Conservation (phyloP, 208 protist species). For the Crithidia expoeki region DNA sequence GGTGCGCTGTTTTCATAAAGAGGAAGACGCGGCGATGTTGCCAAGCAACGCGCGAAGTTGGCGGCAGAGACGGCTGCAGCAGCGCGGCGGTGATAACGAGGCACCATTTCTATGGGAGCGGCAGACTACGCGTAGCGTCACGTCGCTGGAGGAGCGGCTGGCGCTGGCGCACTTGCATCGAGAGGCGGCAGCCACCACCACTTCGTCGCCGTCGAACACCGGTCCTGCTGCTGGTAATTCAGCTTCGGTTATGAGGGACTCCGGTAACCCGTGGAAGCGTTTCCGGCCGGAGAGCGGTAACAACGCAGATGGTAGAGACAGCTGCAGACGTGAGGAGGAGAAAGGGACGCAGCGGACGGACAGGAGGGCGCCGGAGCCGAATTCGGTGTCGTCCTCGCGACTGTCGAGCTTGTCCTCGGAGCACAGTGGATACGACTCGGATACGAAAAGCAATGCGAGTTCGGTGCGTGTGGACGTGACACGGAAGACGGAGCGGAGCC, state of each 20-base stretch:
- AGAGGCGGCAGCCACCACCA: not conserved
- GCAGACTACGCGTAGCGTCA: conserved; percentile 9
- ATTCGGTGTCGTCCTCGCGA: not conserved
- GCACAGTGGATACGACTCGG: conserved; percentile 2
- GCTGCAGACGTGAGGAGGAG: not conserved
- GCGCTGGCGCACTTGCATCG: conserved; percentile 25
- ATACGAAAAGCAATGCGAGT: conserved; percentile 43
- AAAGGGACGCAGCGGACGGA: not conserved
- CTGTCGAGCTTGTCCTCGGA: conserved; percentile 1
- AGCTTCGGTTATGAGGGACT: not conserved
- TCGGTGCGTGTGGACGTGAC: conserved; percentile 42
- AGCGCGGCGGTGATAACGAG: not conserved
- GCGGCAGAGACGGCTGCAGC: conserved; percentile 12
- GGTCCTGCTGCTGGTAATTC: not conserved
- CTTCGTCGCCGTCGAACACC: not conserved
- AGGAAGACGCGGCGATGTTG: conserved; percentile 56
- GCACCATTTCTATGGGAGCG: conserved; percentile 8
- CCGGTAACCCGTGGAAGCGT: conserved; percentile 23
- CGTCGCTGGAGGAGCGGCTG: conserved; percentile 35
- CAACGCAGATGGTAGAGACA: not conserved
- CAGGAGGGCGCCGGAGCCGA: not conserved
- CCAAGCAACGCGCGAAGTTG: conserved; percentile 18
- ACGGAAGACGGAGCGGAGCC: conserved; percentile 16
- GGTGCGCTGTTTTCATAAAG: conserved; percentile 35
- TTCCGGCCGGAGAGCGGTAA: conserved; percentile 1